These are phyloP conservation scores for Tulasnella sp. DNA, from an alignment of 768 basidiomycete genomes.

Conservation along the genomic window DNA sequence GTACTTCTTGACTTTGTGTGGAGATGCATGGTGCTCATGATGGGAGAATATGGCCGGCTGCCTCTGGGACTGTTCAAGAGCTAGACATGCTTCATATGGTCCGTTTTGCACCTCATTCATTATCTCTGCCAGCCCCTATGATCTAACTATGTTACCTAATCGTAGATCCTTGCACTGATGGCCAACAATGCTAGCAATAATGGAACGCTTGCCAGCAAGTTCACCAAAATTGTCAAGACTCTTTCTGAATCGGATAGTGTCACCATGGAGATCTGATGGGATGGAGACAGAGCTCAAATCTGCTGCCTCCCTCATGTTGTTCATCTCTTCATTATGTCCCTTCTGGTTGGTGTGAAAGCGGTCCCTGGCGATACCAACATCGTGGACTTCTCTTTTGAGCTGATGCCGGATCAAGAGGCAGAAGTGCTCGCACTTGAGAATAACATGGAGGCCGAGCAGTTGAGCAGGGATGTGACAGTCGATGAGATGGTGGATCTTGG, in stretches of 20 bases:
- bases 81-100: not conserved
- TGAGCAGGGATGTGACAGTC: not conserved
- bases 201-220: not conserved
- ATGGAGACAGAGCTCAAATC: not conserved
- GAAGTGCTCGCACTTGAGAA: not conserved
- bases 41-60: not conserved
- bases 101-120: not conserved
- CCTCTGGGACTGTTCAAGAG: not conserved
- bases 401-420: not conserved
- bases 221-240: not conserved
- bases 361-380: not conserved
- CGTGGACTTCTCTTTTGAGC: not conserved
- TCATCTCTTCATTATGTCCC: not conserved
- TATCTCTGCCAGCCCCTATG: too few relatives aligned
- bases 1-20: not conserved
- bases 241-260: not conserved
- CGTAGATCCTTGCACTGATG: not conserved
- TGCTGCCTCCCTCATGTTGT: not conserved
- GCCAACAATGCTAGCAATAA: not conserved
- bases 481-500: not conserved
- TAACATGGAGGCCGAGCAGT: not conserved
- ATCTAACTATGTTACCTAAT: too few relatives aligned
- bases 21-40: not conserved
- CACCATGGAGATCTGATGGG: not conserved
- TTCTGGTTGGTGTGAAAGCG: not conserved